Evolutionary conservation across 257 asterid species (phyloP), one percentile per base, ranked within the genome.

Genomic region (Ilex asprella): DNA sequence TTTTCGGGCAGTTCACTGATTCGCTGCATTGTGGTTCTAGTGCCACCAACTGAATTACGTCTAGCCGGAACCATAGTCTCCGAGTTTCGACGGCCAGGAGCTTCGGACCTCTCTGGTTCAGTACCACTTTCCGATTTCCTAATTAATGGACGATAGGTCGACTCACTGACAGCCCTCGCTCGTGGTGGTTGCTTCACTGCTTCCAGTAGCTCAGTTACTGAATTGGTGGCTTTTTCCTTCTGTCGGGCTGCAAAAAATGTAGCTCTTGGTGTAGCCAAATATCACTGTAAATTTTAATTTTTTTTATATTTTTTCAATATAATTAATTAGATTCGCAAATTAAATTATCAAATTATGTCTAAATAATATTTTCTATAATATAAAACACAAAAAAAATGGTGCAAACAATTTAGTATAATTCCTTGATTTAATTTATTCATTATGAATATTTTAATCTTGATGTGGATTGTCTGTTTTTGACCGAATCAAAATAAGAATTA

Each of bases 101-200:
- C 61, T 62, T 73, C 86, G 12, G 77, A 72, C 59, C 68, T 67
- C 41, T 80, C 81, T 14, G 46, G 59, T 16, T 49, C 58, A 30
- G 64, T 51, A 55, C 65, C 68, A 41, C 78, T 85, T 53, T 69
- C 82, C 16, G 97, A 86, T 60, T 84, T 92, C 66, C 97, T 73
- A 67, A 76, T 64, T 12, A 69, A 46, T 14, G 95, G 95, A 7
- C 94, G 91, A 63, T 82, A 80, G 31, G 76, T 72, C 21, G 99
- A 92, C 65, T 92, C 99, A 65, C 99, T 89, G 31, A 84, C 81
- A 0, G 99, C 88, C 67, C 98, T 84, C 3, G 74, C 61, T n/a
- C 86, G 78, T 7, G 97, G 99, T 50, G 97, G 99, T 50, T 81
- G 81, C 82, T 85, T 87, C 78, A 93, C 81, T 7, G 93, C 96